Evolutionary conservation across 73 alveolate genomes (phyloP).

Genomic region (Paramecium biaurelia): DNA sequence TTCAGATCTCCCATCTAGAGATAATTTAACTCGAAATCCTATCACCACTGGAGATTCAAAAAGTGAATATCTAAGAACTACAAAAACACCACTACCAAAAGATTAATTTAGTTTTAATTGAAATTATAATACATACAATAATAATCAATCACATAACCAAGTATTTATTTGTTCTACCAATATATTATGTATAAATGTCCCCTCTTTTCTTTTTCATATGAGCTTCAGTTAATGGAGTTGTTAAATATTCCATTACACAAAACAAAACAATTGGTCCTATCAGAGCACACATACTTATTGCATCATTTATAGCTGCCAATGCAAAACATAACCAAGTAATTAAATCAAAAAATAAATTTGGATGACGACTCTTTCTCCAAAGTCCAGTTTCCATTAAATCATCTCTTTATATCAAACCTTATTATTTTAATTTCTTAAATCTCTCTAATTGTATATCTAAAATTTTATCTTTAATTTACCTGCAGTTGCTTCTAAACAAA

Average conservation of each 20-base stretch:
- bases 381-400: conserved; percentile 5
- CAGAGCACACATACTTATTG: background rate
- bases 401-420: background rate
- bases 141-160: background rate
- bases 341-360: conserved; percentile 33
- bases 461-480: background rate
- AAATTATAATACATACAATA: background rate
- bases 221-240: conserved; percentile 27
- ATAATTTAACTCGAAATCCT: background rate
- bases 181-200: background rate
- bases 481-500: background rate
- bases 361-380: conserved; percentile 47
- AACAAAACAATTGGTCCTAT: conserved; percentile 12
- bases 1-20: background rate
- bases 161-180: background rate
- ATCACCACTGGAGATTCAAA: background rate
- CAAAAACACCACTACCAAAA: conserved; percentile 1
- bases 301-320: background rate
- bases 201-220: conserved; percentile 48
- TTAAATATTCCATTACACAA: background rate
- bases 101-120: background rate
- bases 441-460: background rate
- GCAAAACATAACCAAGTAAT: conserved; percentile 42
- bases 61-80: background rate
- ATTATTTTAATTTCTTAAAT: background rate